These are phyloP conservation scores for Erysimum pusillum DNA, from an alignment of 441 rosid genomes.

Conservation along the genomic window DNA sequence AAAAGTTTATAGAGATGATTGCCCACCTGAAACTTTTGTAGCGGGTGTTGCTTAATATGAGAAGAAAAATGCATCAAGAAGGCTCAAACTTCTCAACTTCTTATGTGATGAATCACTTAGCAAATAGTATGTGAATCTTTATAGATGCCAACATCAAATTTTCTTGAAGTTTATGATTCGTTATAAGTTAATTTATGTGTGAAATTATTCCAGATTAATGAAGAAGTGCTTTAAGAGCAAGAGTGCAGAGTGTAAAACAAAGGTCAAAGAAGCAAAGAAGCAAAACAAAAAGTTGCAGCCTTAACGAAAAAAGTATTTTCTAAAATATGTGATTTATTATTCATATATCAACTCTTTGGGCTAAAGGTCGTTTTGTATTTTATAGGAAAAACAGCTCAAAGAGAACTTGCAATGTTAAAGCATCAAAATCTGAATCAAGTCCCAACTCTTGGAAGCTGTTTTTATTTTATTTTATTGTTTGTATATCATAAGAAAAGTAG, in stretches of 20 bases:
- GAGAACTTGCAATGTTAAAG: too few relatives aligned
- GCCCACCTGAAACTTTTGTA: constrained; percentile 53
- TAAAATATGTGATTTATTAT: too few relatives aligned
- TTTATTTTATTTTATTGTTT: too few relatives aligned
- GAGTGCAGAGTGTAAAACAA: not conserved
- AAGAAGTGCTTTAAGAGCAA: not conserved
- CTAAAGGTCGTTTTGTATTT: constrained; percentile 16
- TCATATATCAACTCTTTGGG: not conserved
- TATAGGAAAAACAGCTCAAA: constrained; percentile 69
- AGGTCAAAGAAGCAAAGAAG: constrained; percentile 25
- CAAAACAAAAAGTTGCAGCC: not conserved
- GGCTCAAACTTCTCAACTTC: constrained; percentile 77
- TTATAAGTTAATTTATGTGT: constrained; percentile 2
- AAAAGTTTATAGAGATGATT: constrained; percentile 45
- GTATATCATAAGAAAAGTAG: too few relatives aligned
- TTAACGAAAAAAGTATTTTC: constrained; percentile 61
- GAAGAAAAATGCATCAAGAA: constrained; percentile 53
- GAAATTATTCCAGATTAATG: constrained; percentile 42
- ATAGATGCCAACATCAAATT: not conserved
- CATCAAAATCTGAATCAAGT: too few relatives aligned
- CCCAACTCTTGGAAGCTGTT: too few relatives aligned
- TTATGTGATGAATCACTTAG: constrained; percentile 85
- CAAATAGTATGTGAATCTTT: constrained; percentile 55
- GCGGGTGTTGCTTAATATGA: constrained; percentile 51
- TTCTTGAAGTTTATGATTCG: constrained; percentile 11